These are phyloP conservation scores for Parasitella parasitica DNA, from an alignment of 371 early-diverging fungal species.

Conservation along the genomic window DNA sequence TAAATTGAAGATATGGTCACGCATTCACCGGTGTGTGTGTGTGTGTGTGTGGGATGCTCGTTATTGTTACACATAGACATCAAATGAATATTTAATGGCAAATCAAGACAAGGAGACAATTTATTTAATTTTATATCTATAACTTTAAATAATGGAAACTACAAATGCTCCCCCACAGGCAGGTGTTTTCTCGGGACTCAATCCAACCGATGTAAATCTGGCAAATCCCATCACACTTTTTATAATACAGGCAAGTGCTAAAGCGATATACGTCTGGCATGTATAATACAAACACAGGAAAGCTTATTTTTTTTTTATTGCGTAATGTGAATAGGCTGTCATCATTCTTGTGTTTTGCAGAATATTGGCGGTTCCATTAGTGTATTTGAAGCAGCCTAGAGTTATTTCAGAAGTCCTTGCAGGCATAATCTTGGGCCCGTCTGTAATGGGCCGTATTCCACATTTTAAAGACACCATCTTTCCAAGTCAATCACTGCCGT, in stretches of 20 bases:
- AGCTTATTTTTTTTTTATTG: neutral
- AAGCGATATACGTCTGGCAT: neutral
- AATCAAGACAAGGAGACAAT: neutral
- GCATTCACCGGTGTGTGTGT: neutral
- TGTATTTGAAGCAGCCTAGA: constrained; percentile 64
- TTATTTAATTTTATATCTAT: neutral
- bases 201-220: constrained; percentile 57
- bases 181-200: constrained; percentile 66
- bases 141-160: constrained; percentile 6
- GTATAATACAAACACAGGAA: neutral
- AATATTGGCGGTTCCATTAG: constrained; percentile 57
- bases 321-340: constrained; percentile 40
- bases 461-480: constrained; percentile 65
- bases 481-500: constrained; percentile 60
- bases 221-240: constrained; percentile 63
- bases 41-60: neutral
- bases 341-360: constrained; percentile 72
- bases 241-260: constrained; percentile 59
- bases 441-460: constrained; percentile 74
- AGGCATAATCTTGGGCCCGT: constrained; percentile 78
- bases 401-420: constrained; percentile 82
- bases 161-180: constrained; percentile 41
- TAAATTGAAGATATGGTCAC: neutral
- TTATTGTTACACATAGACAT: neutral
- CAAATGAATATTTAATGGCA: neutral